Evolutionary conservation across 2,329 filamentous ascomycete genomes (phyloP), one percentile per base, ranked within the genome.

Genomic region (Monosporascus cannonballus): DNA sequence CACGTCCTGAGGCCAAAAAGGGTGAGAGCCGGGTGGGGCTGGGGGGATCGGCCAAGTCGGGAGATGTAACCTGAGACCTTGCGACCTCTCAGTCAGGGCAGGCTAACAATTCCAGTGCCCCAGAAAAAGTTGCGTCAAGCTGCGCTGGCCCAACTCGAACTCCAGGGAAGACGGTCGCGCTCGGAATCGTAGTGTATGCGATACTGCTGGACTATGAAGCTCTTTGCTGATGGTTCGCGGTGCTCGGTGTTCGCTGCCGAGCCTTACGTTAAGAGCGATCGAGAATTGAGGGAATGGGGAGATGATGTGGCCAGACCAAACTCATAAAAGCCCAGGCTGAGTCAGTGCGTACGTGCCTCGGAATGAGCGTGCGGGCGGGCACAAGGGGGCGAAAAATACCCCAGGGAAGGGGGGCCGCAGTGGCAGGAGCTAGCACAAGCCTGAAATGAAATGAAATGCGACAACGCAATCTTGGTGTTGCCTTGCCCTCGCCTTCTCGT

Each of bases 11-110:
- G 52, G 52, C 51, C 45, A 47, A 50, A 50, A 50, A 48, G 46
- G 47, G 27, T 30, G 38, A 25, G 41, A 9, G 20, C 6, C 30
- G 42, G 42, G 14, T 46, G 42, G 22, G 25, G 45, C 49, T 49
- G 50, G 53, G 50, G 48, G 48, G 48, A 56, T 56, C 55, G 55
- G 55, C 47, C 24, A 50, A 20, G 42, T 46, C 42, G 24, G 42
- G 24, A 17, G 42, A 25, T 25, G 42, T 24, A 27, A n/a, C 42
- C 5, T 46, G 42, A 15, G 22, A 46, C 20, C 20, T 22, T 46
- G 42, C 22, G 42, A 46, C 42, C 11, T n/a, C 22, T 46, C 11
- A 44, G 7, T 20, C n/a, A 24, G 9, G 14, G 5, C 6, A 44
- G 41, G 22, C 42, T 24, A 15, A 17, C 22, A 46, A 27, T 22